Percentiles rank a stretch among this genome's conserved stretches.
These are phyloP conservation scores for Niveomyces coronatus DNA, from an alignment of 2,329 filamentous ascomycete species.

Conservation along the genomic window DNA sequence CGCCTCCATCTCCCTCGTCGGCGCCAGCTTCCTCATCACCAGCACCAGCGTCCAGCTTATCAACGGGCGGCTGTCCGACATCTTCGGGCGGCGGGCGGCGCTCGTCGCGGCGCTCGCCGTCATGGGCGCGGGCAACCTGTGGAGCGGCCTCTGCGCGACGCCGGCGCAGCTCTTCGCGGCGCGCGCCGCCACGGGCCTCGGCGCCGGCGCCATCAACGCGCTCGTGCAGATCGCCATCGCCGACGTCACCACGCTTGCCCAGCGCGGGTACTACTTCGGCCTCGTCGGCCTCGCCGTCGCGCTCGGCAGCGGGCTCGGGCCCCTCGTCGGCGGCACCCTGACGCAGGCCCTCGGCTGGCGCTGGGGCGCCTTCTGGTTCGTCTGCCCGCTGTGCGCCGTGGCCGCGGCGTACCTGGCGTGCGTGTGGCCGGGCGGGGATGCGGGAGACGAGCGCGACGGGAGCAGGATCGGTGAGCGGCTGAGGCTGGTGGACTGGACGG, in stretches of 20 bases:
- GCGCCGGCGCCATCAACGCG: constrained; percentile 5
- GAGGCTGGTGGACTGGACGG: constrained; percentile 1
- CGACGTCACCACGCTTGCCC: constrained; percentile 1
- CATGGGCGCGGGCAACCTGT: constrained; percentile 5
- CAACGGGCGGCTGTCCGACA: constrained; percentile 3
- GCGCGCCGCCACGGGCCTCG: constrained; percentile 2
- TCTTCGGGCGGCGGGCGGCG: constrained; percentile 1
- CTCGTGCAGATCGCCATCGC: constrained; percentile 5
- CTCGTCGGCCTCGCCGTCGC: constrained; percentile 3
- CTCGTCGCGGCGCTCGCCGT: constrained; percentile 1
- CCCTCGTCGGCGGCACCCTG: constrained; percentile 2
- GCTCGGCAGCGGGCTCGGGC: not conserved
- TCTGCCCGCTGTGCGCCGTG: constrained; percentile 2
- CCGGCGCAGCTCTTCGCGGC: constrained; percentile 1
- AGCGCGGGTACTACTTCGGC: constrained; percentile 6
- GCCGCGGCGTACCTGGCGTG: not conserved
- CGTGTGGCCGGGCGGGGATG: not conserved
- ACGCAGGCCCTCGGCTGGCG: constrained; percentile 2
- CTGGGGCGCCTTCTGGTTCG: constrained; percentile 6
- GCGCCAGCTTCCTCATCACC: constrained; percentile 6
- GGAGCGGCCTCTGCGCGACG: constrained; percentile 4
- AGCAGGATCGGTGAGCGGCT: not conserved
- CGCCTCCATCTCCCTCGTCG: constrained; percentile 5
- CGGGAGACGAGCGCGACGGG: not conserved
- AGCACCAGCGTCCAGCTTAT: constrained; percentile 6